phyloP scores from a whole-genome alignment of 139 green algal genomes.

The Trebouxia sp. region DNA sequence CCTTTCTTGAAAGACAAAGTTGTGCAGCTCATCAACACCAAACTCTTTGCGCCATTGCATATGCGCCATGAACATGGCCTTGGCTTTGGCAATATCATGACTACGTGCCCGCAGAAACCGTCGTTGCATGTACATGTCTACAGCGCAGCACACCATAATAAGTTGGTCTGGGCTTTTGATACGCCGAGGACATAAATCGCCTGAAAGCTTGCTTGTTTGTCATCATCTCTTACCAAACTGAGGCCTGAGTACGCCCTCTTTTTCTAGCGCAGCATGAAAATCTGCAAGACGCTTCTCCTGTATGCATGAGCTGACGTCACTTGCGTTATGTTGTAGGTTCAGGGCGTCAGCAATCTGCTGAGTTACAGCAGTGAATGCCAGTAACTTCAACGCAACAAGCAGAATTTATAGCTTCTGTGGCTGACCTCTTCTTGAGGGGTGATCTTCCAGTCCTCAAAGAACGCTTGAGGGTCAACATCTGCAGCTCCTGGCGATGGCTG shows the following conservation, averaged over 20 bases:
- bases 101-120: slow-evolving; percentile 64
- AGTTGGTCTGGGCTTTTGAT: too few species aligned
- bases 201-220: too few species aligned
- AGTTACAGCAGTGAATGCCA: not conserved
- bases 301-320: too few species aligned
- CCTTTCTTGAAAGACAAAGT: slow-evolving; percentile 89
- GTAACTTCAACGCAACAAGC: not conserved
- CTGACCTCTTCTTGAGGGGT: slow-evolving; percentile 9
- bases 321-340: too few species aligned
- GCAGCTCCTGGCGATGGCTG: not conserved
- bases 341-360: too few species aligned
- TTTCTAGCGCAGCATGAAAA: not conserved
- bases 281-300: slow-evolving; percentile 9
- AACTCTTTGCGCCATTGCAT: slow-evolving; percentile 58
- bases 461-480: not conserved
- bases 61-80: slow-evolving; percentile 56
- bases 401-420: not conserved
- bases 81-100: slow-evolving; percentile 55
- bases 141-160: too few species aligned
- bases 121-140: slow-evolving; percentile 52
- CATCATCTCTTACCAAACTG: not conserved
- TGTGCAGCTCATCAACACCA: slow-evolving; percentile 71
- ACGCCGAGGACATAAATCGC: too few species aligned
- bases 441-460: slow-evolving; percentile 8
- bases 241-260: slow-evolving; percentile 21